Conservation (phyloP, 2,329 filamentous ascomycete genomes). For the Penicillium sp. region DNA sequence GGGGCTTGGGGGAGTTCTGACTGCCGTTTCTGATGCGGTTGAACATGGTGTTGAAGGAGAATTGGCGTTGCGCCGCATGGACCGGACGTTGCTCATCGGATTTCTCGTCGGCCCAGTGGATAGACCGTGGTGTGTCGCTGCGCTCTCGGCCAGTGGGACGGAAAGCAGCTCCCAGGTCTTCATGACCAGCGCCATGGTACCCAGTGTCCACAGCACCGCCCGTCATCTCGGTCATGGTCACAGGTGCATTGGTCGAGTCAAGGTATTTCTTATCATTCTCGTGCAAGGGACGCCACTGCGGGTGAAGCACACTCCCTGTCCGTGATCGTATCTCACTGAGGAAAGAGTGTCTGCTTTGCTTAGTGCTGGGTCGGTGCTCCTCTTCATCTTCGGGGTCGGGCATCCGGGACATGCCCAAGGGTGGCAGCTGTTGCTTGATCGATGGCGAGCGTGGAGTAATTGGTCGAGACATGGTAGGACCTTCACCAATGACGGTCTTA, state of each 20-base stretch:
- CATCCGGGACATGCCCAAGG: slow-evolving; percentile 81
- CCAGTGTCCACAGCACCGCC: slow-evolving; percentile 46
- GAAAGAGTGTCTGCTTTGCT: slow-evolving; percentile 32
- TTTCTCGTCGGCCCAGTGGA: slow-evolving; percentile 34
- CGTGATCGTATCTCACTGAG: slow-evolving; percentile 38
- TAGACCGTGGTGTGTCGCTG: slow-evolving; percentile 39
- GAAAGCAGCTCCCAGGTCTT: slow-evolving; percentile 25
- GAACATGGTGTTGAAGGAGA: slow-evolving; percentile 89
- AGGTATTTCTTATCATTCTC: slow-evolving; percentile 29
- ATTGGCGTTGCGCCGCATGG: slow-evolving; percentile 65
- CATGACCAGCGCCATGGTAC: slow-evolving; percentile 25
- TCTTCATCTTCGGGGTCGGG: slow-evolving; percentile 59
- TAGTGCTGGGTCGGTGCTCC: slow-evolving; percentile 28
- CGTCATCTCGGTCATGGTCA: slow-evolving; percentile 58
- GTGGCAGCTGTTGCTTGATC: slow-evolving; percentile 59
- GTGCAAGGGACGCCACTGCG: slow-evolving; percentile 32
- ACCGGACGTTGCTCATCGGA: slow-evolving; percentile 23
- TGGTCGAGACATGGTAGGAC: slow-evolving; percentile 40
- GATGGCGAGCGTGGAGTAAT: slow-evolving; percentile 34
- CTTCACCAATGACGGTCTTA: slow-evolving; percentile 51
- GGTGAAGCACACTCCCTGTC: slow-evolving; percentile 35
- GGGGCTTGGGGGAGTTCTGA: slow-evolving; percentile 16
- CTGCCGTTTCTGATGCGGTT: slow-evolving; percentile 41
- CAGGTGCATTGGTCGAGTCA: slow-evolving; percentile 53
- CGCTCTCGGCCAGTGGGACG: slow-evolving; percentile 18